These are phyloP conservation scores for Podospora bellae-mahoneyi DNA, from an alignment of 495 filamentous ascomycete species.

Conservation along the genomic window DNA sequence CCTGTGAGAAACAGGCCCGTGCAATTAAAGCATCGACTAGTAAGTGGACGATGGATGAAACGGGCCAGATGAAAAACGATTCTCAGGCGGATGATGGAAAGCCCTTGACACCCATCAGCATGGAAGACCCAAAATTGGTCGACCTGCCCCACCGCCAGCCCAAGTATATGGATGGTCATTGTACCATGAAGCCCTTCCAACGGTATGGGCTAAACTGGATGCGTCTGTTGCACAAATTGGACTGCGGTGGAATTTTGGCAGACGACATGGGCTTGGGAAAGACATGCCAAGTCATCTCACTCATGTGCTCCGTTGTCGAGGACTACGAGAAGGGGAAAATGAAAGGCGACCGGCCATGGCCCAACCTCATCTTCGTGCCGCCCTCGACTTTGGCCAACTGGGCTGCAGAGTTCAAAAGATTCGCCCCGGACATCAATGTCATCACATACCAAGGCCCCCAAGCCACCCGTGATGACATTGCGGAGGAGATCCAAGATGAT, in stretches of 20 bases:
- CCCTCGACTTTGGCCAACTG: constrained; percentile 93
- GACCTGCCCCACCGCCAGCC: constrained; percentile 56
- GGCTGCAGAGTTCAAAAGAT: constrained; percentile 83
- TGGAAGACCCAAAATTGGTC: constrained; percentile 25
- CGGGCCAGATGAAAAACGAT: constrained; percentile 45
- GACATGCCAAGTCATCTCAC: constrained; percentile 93
- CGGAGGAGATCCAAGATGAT: constrained; percentile 60
- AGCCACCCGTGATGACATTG: constrained; percentile 60
- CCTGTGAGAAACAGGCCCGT: constrained; percentile 66
- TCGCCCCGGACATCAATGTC: constrained; percentile 72
- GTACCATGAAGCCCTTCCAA: constrained; percentile 86
- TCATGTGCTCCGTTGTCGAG: constrained; percentile 77
- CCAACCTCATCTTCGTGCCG: constrained; percentile 86
- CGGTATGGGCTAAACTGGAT: constrained; percentile 95
- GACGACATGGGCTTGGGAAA: constrained; percentile 99
- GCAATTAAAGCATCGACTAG: constrained; percentile 67
- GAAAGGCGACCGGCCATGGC: constrained; percentile 53
- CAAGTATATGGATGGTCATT: constrained; percentile 62
- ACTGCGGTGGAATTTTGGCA: constrained; percentile 82
- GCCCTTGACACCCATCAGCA: constrained; percentile 31
- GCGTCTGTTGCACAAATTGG: constrained; percentile 68
- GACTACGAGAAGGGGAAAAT: constrained; percentile 29
- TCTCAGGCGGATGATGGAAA: constrained; percentile 25
- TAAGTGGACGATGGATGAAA: constrained; percentile 74
- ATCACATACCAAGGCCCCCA: constrained; percentile 78